phyloP scores from a whole-genome alignment of 2,329 filamentous ascomycete species.

The Thermoascus crustaceus region DNA sequence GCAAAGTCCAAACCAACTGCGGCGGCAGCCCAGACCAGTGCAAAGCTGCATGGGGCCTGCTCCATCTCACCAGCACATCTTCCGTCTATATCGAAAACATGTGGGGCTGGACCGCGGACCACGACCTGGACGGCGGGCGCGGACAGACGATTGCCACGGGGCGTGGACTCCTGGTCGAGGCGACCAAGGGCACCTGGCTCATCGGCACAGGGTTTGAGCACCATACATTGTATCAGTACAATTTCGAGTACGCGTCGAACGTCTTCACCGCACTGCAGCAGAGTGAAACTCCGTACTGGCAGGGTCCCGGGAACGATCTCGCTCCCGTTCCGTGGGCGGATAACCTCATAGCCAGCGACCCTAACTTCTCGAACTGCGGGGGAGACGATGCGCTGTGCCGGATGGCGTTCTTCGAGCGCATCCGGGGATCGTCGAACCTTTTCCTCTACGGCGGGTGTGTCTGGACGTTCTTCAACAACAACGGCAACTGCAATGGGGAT shows the following conservation, averaged over 20 bases:
- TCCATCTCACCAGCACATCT: conserved; percentile 43
- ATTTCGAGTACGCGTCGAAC: conserved; percentile 42
- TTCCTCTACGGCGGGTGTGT: conserved; percentile 32
- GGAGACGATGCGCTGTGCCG: conserved; percentile 25
- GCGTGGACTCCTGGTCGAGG: conserved; percentile 42
- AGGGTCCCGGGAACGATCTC: conserved; percentile 24
- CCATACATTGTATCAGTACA: conserved; percentile 48
- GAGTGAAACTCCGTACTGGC: conserved; percentile 47
- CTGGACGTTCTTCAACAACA: conserved; percentile 35
- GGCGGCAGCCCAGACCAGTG: conserved; percentile 31
- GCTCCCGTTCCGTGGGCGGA: conserved; percentile 21
- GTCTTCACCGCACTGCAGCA: conserved; percentile 40
- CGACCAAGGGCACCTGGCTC: conserved; percentile 45
- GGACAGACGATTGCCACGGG: conserved; percentile 25
- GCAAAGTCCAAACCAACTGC: conserved; percentile 33
- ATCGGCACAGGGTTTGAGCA: conserved; percentile 47
- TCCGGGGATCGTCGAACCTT: conserved; percentile 22
- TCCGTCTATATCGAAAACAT: conserved; percentile 50
- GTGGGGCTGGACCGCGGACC: conserved; percentile 43
- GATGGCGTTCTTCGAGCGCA: conserved; percentile 26
- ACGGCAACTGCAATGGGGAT: conserved; percentile 22
- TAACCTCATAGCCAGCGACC: conserved; percentile 16
- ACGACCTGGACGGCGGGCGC: conserved; percentile 39
- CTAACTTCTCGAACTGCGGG: conserved; percentile 20
- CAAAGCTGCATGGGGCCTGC: conserved; percentile 42